A percentile compares a stretch with the other conserved stretches of the same genome.
phyloP scores from a whole-genome alignment of 306 rosid species.

The Trifolium pratense region DNA sequence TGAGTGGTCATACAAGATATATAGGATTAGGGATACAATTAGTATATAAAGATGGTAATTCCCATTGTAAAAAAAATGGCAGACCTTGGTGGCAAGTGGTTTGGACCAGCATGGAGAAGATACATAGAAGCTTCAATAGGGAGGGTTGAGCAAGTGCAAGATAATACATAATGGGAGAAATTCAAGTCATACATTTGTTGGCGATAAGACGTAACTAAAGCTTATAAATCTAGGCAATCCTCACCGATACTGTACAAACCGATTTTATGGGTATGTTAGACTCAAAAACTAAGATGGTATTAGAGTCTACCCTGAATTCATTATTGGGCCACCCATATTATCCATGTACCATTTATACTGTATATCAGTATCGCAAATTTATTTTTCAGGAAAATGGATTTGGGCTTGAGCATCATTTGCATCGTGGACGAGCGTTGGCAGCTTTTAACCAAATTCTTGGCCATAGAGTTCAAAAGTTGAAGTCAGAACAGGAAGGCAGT shows the following conservation, averaged over 20 bases:
- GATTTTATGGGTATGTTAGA: background rate
- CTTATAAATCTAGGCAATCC: background rate
- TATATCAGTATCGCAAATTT: constrained; percentile 37
- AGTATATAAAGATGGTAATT: background rate
- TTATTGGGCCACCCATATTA: background rate
- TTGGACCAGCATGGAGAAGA: background rate
- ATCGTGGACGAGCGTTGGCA: constrained; percentile 89
- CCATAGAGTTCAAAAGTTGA: constrained; percentile 74
- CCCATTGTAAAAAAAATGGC: background rate
- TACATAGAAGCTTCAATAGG: background rate
- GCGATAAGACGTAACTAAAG: background rate
- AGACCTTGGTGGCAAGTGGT: background rate
- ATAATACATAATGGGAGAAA: background rate
- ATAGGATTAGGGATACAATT: background rate
- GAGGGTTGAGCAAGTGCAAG: background rate
- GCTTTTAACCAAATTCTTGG: constrained; percentile 84
- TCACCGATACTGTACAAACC: background rate
- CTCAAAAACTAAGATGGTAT: background rate
- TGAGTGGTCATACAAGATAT: constrained; percentile 1
- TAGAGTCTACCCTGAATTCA: background rate
- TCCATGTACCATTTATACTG: background rate
- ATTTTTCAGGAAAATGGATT: constrained; percentile 75
- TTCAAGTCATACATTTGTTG: background rate
- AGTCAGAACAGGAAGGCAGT: constrained; percentile 60
- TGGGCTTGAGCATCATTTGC: constrained; percentile 92